Conservation (phyloP, 768 basidiomycete species). For the Trametes punicea region DNA sequence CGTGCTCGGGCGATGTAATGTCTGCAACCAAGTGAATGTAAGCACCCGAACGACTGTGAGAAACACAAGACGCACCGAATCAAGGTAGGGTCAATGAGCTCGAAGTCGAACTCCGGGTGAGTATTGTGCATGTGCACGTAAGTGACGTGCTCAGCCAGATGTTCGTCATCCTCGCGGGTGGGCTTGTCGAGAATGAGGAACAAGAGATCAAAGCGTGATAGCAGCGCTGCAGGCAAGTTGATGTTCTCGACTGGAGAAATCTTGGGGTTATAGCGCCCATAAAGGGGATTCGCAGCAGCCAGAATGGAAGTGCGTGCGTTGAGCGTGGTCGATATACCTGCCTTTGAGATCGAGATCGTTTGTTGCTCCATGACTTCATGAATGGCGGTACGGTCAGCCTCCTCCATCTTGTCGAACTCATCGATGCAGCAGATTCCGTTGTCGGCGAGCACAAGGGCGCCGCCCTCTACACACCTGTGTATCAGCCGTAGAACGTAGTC, state of each 20-base stretch:
- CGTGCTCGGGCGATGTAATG: slow-evolving; percentile 96
- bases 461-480: slow-evolving; percentile 70
- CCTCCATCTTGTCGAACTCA: slow-evolving; percentile 99
- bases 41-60: too few species aligned
- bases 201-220: slow-evolving; percentile 94
- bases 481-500: background rate
- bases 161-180: slow-evolving; percentile 89
- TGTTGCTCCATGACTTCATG: slow-evolving; percentile 99
- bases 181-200: slow-evolving; percentile 98
- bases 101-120: slow-evolving; percentile 82
- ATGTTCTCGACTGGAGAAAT: slow-evolving; percentile 98
- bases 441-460: slow-evolving; percentile 97
- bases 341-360: slow-evolving; percentile 99
- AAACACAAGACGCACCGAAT: slow-evolving; percentile 65
- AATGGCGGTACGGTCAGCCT: slow-evolving; percentile 94
- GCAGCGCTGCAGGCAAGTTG: slow-evolving; percentile 93
- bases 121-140: slow-evolving; percentile 95
- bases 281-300: slow-evolving; percentile 96
- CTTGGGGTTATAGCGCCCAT: slow-evolving; percentile 97
- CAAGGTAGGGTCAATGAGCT: slow-evolving; percentile 79
- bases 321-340: slow-evolving; percentile 96
- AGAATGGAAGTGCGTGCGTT: slow-evolving; percentile 97
- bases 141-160: slow-evolving; percentile 95
- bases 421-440: slow-evolving; percentile 99
- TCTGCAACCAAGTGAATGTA: slow-evolving; percentile 36